A percentile compares a stretch with the other conserved stretches of the same genome.
Conservation (phyloP, 768 basidiomycete species). For the Dioszegia aurantiaca region DNA sequence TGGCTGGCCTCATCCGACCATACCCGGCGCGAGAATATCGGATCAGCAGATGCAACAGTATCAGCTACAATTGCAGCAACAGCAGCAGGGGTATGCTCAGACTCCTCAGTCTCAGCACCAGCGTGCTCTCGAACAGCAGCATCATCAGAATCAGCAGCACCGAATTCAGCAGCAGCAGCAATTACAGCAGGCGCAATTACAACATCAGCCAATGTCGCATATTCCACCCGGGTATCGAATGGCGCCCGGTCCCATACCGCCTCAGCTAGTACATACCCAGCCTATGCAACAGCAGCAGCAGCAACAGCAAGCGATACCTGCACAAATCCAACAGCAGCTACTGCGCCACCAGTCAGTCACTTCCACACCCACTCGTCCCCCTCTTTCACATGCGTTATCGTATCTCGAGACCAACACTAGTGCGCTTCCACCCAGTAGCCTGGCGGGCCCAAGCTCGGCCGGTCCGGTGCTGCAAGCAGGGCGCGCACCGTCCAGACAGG, state of each 20-base stretch:
- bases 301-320: no score
- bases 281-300: neutral
- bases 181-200: neutral
- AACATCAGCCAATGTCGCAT: neutral
- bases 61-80: slow-evolving; percentile 6
- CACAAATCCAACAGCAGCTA: no score
- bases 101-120: neutral
- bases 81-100: neutral
- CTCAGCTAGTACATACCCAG: slow-evolving; percentile 1
- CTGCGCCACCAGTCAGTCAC: neutral
- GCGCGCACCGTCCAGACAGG: neutral
- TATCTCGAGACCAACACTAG: slow-evolving; percentile 8
- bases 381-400: neutral
- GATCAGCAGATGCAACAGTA: slow-evolving; percentile 8
- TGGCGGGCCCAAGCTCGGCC: neutral
- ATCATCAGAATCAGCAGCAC: neutral
- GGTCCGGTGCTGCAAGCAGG: neutral
- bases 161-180: neutral
- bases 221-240: slow-evolving; percentile 1
- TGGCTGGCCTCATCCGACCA: slow-evolving; percentile 5
- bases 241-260: neutral
- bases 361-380: neutral
- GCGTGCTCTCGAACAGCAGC: neutral
- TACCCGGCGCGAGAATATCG: neutral
- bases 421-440: neutral